phyloP scores from a whole-genome alignment of 2,329 filamentous ascomycete species.

The Colletotrichum ledebouriae region DNA sequence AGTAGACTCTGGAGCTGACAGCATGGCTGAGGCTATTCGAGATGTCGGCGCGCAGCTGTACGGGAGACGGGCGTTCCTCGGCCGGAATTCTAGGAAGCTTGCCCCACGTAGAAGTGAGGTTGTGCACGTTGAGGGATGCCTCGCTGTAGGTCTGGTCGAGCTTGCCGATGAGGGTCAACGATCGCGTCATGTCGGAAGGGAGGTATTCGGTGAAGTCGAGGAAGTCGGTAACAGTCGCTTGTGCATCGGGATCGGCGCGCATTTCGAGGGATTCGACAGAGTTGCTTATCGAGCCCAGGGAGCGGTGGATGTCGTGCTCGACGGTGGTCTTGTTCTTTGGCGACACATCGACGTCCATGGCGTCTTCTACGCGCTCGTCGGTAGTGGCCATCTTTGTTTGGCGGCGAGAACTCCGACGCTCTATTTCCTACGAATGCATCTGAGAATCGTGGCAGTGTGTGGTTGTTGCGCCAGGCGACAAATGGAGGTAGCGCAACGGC shows the following conservation, averaged over 20 bases:
- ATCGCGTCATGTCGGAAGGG: slow-evolving; percentile 75
- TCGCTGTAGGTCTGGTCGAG: slow-evolving; percentile 72
- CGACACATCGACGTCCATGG: slow-evolving; percentile 52
- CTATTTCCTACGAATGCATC: slow-evolving; percentile 20
- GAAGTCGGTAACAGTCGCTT: slow-evolving; percentile 78
- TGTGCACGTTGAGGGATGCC: slow-evolving; percentile 67
- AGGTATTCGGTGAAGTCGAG: slow-evolving; percentile 79
- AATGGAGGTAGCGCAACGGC: slow-evolving; percentile 26
- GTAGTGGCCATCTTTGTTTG: slow-evolving; percentile 43
- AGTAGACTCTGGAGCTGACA: slow-evolving; percentile 68
- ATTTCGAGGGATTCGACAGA: slow-evolving; percentile 61
- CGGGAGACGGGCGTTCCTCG: slow-evolving; percentile 62
- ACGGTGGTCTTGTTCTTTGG: slow-evolving; percentile 51
- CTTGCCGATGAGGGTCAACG: slow-evolving; percentile 74
- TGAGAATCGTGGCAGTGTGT: not conserved
- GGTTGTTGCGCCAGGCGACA: slow-evolving; percentile 9
- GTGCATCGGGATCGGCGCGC: slow-evolving; percentile 74
- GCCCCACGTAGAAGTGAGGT: slow-evolving; percentile 70
- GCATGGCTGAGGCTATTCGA: slow-evolving; percentile 69
- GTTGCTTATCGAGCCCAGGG: slow-evolving; percentile 52
- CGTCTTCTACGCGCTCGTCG: slow-evolving; percentile 44
- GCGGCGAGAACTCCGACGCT: not conserved
- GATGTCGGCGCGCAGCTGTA: slow-evolving; percentile 70
- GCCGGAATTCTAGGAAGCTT: slow-evolving; percentile 64
- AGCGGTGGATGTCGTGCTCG: slow-evolving; percentile 46